Conservation (phyloP, 2,329 filamentous ascomycete genomes). For the Colletotrichum sp. region DNA sequence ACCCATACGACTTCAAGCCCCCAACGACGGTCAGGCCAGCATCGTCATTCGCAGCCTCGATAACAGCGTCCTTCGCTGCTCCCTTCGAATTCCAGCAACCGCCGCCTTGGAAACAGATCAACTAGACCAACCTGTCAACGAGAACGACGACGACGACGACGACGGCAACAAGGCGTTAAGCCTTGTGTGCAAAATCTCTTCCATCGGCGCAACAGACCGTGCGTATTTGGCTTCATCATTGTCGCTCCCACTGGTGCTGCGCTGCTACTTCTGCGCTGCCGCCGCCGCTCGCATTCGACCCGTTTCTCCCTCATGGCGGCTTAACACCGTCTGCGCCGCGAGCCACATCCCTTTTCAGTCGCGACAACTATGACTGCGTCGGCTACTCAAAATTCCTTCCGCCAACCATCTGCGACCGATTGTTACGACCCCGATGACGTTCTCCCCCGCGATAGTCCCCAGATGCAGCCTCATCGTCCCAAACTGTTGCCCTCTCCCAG, state of each 20-base stretch:
- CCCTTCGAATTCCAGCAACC: constrained; percentile 7
- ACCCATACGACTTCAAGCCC: not conserved
- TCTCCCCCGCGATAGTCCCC: constrained; percentile 44
- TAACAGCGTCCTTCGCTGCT: not conserved
- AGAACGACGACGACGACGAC: not conserved
- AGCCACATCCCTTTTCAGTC: constrained; percentile 25
- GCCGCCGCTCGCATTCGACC: not conserved
- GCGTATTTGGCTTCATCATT: not conserved
- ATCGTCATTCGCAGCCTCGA: not conserved
- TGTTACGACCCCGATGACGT: constrained; percentile 51
- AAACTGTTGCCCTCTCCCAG: constrained; percentile 44
- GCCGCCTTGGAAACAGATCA: not conserved
- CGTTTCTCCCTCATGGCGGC: constrained; percentile 32
- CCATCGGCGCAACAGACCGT: not conserved
- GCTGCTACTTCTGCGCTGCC: not conserved
- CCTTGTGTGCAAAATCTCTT: not conserved
- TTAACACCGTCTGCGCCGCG: constrained; percentile 26
- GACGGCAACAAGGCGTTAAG: not conserved
- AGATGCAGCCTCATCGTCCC: constrained; percentile 25
- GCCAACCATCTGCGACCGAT: constrained; percentile 34
- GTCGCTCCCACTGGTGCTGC: not conserved
- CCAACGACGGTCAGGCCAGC: not conserved
- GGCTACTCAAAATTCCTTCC: constrained; percentile 36
- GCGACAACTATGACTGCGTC: constrained; percentile 45
- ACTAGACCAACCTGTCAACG: not conserved